These are phyloP conservation scores for Pleurotus citrinopileatus DNA, from an alignment of 768 basidiomycete species.

Conservation along the genomic window DNA sequence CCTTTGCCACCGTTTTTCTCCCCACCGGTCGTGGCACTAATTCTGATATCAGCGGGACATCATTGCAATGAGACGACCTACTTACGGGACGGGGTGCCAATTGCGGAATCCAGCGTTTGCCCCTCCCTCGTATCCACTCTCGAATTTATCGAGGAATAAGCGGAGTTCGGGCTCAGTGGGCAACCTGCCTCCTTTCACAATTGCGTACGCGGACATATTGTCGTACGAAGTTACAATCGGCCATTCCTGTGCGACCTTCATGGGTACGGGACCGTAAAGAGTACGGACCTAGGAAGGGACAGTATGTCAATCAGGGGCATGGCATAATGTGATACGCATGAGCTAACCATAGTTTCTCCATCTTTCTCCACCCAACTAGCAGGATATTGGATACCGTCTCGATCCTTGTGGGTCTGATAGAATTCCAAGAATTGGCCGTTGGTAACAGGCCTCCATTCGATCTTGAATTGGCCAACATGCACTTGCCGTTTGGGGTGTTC, in stretches of 20 bases:
- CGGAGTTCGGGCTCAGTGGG: slow-evolving; percentile 89
- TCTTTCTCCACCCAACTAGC: slow-evolving; percentile 69
- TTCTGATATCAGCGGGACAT: background rate
- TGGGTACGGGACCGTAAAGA: slow-evolving; percentile 78
- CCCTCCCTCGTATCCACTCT: slow-evolving; percentile 71
- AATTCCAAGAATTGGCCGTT: slow-evolving; percentile 84
- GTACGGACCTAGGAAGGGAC: slow-evolving; percentile 62
- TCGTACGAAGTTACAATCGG: slow-evolving; percentile 79
- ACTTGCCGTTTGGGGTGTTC: slow-evolving; percentile 71
- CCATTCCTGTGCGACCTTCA: slow-evolving; percentile 81
- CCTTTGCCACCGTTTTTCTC: slow-evolving; percentile 51
- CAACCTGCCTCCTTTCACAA: slow-evolving; percentile 86
- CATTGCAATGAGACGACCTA: slow-evolving; percentile 10
- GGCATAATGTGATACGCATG: background rate
- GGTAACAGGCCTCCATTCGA: slow-evolving; percentile 84
- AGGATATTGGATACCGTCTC: slow-evolving; percentile 52
- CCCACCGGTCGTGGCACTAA: slow-evolving; percentile 67
- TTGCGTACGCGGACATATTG: slow-evolving; percentile 77
- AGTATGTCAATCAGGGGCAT: background rate
- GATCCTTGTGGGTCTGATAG: slow-evolving; percentile 35
- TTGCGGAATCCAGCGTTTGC: slow-evolving; percentile 86
- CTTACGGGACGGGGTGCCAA: slow-evolving; percentile 93
- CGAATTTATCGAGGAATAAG: slow-evolving; percentile 73
- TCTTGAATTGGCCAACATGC: slow-evolving; percentile 65
- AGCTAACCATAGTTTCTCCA: slow-evolving; percentile 46